Evolutionary conservation across 306 rosid genomes (phyloP).

Genomic region (Albizia julibrissin): DNA sequence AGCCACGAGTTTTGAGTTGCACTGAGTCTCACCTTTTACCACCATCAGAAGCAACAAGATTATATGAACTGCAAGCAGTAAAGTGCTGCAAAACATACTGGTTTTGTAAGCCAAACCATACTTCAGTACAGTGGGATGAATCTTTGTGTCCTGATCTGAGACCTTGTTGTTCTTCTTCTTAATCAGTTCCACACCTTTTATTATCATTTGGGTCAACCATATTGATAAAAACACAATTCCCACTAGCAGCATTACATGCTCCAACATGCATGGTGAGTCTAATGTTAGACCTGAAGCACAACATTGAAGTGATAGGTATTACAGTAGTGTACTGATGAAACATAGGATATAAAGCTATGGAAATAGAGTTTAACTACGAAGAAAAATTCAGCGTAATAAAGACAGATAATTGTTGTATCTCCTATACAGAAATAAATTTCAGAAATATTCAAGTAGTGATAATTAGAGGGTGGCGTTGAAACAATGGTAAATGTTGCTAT

Average conservation of each 20-base stretch:
- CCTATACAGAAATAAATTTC: not conserved
- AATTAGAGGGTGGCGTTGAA: no score
- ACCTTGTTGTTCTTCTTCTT: conserved; percentile 38
- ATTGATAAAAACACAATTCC: conserved; percentile 54
- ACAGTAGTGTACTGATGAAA: not conserved
- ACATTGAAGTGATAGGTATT: conserved; percentile 9
- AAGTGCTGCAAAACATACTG: conserved; percentile 53
- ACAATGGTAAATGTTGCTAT: no score
- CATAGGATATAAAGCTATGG: not conserved
- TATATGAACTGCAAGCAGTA: conserved; percentile 46
- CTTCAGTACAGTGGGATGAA: conserved; percentile 29
- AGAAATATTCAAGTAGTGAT: no score
- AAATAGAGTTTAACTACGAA: not conserved
- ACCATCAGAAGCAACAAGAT: conserved; percentile 41
- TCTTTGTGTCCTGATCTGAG: conserved; percentile 37
- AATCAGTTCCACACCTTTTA: conserved; percentile 22
- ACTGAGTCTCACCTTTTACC: conserved; percentile 54
- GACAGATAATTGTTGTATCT: not conserved
- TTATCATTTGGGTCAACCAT: conserved; percentile 40
- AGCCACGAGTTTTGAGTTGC: conserved; percentile 43
- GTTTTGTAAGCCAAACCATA: conserved; percentile 50
- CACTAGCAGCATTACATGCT: conserved; percentile 57
- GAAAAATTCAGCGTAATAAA: not conserved
- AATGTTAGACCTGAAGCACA: conserved; percentile 53
- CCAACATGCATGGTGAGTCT: conserved; percentile 71